These are phyloP conservation scores for Mycena crocata DNA, from an alignment of 768 basidiomycete genomes.

Conservation along the genomic window DNA sequence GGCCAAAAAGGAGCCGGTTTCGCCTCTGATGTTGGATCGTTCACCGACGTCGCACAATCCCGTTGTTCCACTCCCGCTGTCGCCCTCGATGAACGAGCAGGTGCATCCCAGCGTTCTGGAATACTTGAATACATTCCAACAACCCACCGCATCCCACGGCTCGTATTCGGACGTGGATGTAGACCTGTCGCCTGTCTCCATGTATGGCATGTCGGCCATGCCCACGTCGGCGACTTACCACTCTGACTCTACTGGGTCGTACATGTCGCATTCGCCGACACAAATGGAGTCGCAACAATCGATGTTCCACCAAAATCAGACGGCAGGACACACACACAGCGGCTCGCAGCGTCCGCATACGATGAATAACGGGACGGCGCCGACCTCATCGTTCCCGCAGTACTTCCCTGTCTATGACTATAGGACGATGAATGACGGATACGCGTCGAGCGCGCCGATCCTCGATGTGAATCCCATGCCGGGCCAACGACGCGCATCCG, in stretches of 20 bases:
- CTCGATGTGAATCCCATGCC: conserved; percentile 55
- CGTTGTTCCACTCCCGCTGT: conserved; percentile 76
- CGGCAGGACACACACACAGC: conserved; percentile 17
- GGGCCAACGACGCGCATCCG: conserved; percentile 55
- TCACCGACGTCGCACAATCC: conserved; percentile 81
- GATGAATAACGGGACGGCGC: conserved; percentile 29
- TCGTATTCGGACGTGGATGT: conserved; percentile 43
- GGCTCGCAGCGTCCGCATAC: conserved; percentile 32
- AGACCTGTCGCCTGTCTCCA: conserved; percentile 57
- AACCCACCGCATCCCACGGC: conserved; percentile 31
- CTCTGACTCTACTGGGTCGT: conserved; percentile 52
- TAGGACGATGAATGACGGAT: conserved; percentile 50
- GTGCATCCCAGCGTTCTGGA: conserved; percentile 75
- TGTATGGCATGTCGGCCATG: conserved; percentile 59
- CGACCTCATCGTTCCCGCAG: conserved; percentile 60
- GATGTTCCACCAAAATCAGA: conserved; percentile 41
- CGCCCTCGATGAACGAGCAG: conserved; percentile 58
- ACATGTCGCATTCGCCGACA: conserved; percentile 41
- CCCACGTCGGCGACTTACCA: conserved; percentile 44
- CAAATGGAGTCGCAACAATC: conserved; percentile 34
- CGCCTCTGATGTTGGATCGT: conserved; percentile 66
- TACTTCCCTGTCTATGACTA: conserved; percentile 87
- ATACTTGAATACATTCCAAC: conserved; percentile 73
- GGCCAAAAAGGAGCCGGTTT: conserved; percentile 68
- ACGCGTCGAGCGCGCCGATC: conserved; percentile 44